A percentile compares a stretch with the other conserved stretches of the same genome.
These are phyloP conservation scores for Quercus tomentella DNA, from an alignment of 331 rosid genomes.

Conservation along the genomic window DNA sequence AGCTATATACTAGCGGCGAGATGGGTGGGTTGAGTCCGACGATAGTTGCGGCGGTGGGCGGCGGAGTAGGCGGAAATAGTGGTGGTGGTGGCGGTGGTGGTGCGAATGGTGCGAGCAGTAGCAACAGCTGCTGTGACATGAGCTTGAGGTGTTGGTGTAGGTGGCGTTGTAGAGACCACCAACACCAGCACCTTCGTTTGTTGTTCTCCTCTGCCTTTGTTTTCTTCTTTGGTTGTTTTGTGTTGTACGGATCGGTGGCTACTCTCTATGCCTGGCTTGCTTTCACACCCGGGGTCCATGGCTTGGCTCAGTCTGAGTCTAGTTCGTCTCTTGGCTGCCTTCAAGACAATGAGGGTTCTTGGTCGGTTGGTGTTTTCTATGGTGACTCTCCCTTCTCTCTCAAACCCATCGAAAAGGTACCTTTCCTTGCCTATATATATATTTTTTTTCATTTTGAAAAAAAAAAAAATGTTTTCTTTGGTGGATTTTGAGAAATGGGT, in stretches of 20 bases:
- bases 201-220: constrained; percentile 63
- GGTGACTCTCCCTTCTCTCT: constrained; percentile 89
- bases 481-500: neutral
- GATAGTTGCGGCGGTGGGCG: constrained; percentile 22
- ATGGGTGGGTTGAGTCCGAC: constrained; percentile 38
- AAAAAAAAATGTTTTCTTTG: neutral
- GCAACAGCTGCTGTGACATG: constrained; percentile 56
- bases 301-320: neutral
- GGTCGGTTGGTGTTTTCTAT: constrained; percentile 92
- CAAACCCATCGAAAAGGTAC: constrained; percentile 80
- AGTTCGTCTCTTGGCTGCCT: constrained; percentile 55
- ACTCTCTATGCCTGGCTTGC: constrained; percentile 76
- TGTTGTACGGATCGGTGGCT: constrained; percentile 78
- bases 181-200: constrained; percentile 34
- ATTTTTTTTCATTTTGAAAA: neutral
- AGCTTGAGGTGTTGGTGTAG: constrained; percentile 63
- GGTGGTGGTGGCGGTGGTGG: constrained; percentile 20
- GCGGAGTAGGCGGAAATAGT: constrained; percentile 4
- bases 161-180: constrained; percentile 58
- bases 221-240: constrained; percentile 73
- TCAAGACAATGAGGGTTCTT: constrained; percentile 96
- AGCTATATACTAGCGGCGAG: too few species aligned
- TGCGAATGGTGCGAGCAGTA: constrained; percentile 10
- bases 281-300: constrained; percentile 59
- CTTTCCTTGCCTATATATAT: constrained; percentile 17